phyloP scores from a whole-genome alignment of 1,284 basidiomycete species.

The Vanrija humicola region DNA sequence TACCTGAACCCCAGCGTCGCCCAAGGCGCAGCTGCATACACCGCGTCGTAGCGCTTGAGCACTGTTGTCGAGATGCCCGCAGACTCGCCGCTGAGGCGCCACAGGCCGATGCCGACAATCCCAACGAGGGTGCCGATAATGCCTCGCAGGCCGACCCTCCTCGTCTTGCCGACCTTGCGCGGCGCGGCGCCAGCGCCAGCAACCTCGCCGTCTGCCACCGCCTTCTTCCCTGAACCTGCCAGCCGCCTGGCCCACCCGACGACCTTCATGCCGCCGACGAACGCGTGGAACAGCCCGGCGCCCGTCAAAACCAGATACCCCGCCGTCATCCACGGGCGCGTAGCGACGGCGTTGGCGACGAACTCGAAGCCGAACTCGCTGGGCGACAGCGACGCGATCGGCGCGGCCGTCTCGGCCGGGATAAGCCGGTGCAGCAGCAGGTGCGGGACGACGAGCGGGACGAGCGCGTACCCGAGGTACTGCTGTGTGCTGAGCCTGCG shows the following conservation, averaged over 20 bases:
- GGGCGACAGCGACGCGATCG: constrained; percentile 36
- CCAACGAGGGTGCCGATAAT: constrained; percentile 25
- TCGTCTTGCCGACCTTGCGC: constrained; percentile 2
- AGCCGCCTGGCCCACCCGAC: constrained; percentile 30
- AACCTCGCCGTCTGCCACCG: background rate
- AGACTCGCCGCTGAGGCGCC: constrained; percentile 27
- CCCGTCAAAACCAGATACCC: constrained; percentile 27
- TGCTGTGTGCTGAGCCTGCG: constrained; percentile 18
- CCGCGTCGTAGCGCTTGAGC: constrained; percentile 30
- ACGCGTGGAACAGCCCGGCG: constrained; percentile 25
- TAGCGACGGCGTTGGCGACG: constrained; percentile 32
- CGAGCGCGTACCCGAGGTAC: constrained; percentile 28
- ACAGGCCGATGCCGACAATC: constrained; percentile 29
- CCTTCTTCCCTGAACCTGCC: background rate
- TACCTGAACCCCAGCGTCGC: constrained; percentile 10
- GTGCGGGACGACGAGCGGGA: constrained; percentile 29
- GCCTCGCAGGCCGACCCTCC: constrained; percentile 24
- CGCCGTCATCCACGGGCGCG: constrained; percentile 18
- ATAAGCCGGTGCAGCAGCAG: constrained; percentile 35
- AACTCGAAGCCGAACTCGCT: constrained; percentile 43
- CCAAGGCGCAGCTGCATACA: constrained; percentile 27
- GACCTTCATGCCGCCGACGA: constrained; percentile 37
- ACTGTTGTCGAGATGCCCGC: constrained; percentile 18
- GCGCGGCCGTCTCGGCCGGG: constrained; percentile 18
- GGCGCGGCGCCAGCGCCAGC: background rate